phyloP scores from a whole-genome alignment of 23 red algal species.

The Cyanidiococcus yangmingshanensis region DNA sequence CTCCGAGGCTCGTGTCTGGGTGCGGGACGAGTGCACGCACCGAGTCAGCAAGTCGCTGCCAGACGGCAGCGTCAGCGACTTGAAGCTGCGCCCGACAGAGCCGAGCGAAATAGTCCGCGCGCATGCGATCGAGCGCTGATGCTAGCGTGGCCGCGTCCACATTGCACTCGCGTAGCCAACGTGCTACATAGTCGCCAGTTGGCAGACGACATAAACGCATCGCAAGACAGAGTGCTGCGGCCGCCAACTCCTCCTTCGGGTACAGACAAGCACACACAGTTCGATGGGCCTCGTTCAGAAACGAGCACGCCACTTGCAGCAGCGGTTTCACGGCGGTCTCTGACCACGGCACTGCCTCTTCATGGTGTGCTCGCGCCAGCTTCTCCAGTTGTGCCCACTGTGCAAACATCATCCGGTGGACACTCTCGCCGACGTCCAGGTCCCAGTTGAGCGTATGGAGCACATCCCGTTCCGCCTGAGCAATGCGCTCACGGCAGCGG shows the following conservation, averaged over 20 bases:
- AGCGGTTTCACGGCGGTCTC: neutral
- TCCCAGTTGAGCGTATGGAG: conserved; percentile 17
- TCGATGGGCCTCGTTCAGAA: conserved; percentile 16
- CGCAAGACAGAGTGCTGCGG: neutral
- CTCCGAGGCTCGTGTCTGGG: neutral
- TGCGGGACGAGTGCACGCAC: neutral
- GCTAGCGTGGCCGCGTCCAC: neutral
- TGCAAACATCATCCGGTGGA: neutral
- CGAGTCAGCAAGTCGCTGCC: neutral
- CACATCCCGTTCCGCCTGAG: conserved; percentile 14
- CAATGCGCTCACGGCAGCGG: conserved; percentile 16
- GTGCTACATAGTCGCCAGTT: neutral
- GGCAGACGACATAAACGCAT: neutral
- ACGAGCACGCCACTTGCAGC: conserved; percentile 19
- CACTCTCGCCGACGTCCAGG: conserved; percentile 7
- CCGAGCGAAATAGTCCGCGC: conserved; percentile 17
- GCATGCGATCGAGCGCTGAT: neutral
- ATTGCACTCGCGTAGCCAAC: neutral
- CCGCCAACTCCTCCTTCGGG: conserved; percentile 8
- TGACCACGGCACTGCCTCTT: neutral
- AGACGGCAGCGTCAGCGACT: neutral
- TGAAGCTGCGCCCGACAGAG: neutral
- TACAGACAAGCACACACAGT: conserved; percentile 4
- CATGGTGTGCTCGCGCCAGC: neutral
- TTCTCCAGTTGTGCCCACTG: conserved; percentile 2